Conservation (phyloP, 2,329 filamentous ascomycete species). For the Ascochyta fabae region DNA sequence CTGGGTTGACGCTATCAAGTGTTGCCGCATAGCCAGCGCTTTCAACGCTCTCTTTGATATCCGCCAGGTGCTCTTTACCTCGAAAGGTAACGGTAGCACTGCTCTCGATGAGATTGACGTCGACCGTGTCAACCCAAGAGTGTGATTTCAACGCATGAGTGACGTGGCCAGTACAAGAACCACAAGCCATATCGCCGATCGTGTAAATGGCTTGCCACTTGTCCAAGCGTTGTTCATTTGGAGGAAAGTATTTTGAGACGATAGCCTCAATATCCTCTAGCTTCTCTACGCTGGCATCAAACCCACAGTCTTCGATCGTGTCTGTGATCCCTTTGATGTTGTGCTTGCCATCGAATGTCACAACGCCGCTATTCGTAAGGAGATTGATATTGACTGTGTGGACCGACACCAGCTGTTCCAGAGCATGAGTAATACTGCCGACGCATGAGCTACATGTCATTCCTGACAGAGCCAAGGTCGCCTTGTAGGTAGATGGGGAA, state of each 20-base stretch:
- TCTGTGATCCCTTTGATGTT: conserved; percentile 54
- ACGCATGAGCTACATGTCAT: conserved; percentile 68
- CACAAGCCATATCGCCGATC: conserved; percentile 65
- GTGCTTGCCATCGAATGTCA: conserved; percentile 57
- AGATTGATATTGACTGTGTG: conserved; percentile 58
- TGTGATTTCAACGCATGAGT: conserved; percentile 55
- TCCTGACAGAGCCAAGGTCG: conserved; percentile 60
- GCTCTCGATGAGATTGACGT: conserved; percentile 60
- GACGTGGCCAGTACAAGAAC: conserved; percentile 60
- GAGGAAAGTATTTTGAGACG: background rate
- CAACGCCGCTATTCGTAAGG: conserved; percentile 57
- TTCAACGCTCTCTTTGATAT: conserved; percentile 59
- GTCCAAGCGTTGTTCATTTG: conserved; percentile 24
- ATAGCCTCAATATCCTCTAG: conserved; percentile 28
- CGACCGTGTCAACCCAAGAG: conserved; percentile 55
- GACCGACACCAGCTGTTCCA: conserved; percentile 58
- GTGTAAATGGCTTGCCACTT: conserved; percentile 54
- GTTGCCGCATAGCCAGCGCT: conserved; percentile 53
- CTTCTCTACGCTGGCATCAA: conserved; percentile 50
- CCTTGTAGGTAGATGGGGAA: conserved; percentile 32
- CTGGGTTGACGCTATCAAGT: conserved; percentile 41
- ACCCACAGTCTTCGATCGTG: conserved; percentile 58
- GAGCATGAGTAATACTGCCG: conserved; percentile 56
- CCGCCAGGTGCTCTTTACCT: conserved; percentile 53
- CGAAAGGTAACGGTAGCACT: conserved; percentile 58